These are phyloP conservation scores for Eimeria sp. DNA, from an alignment of 169 alveolate genomes.

Conservation along the genomic window DNA sequence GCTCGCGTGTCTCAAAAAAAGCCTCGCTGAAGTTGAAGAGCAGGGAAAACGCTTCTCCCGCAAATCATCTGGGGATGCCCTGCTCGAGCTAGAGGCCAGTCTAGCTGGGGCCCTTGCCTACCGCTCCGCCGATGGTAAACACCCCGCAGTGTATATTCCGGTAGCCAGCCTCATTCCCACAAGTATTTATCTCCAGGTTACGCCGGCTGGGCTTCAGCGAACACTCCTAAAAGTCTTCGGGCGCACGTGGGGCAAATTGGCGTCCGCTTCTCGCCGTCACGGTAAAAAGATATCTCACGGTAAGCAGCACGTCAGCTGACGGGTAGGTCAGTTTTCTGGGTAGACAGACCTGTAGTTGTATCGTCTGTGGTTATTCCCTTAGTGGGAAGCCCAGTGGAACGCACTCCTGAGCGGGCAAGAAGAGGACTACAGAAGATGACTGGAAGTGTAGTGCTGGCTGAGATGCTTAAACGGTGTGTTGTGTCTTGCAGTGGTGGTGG, in stretches of 20 bases:
- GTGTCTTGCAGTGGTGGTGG: slow-evolving; percentile 43
- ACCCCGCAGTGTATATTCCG: slow-evolving; percentile 64
- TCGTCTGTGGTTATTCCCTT: background rate
- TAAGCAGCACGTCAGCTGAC: background rate
- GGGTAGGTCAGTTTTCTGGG: background rate
- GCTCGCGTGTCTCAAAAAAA: slow-evolving; percentile 36
- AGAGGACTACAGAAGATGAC: background rate
- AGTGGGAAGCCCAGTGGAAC: background rate
- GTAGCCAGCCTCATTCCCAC: slow-evolving; percentile 59
- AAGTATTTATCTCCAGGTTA: slow-evolving; percentile 37
- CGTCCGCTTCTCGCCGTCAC: slow-evolving; percentile 34
- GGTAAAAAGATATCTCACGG: slow-evolving; percentile 52
- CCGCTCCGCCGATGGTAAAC: slow-evolving; percentile 62
- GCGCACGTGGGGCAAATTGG: slow-evolving; percentile 26
- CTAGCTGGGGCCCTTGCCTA: slow-evolving; percentile 60
- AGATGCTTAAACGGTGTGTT: background rate
- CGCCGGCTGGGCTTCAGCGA: slow-evolving; percentile 53
- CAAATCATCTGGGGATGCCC: slow-evolving; percentile 25
- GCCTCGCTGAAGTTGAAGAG: slow-evolving; percentile 36
- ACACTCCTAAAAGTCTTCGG: slow-evolving; percentile 13
- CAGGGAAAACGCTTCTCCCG: slow-evolving; percentile 25
- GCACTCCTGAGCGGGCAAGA: background rate
- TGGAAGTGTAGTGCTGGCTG: background rate
- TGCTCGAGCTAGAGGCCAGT: slow-evolving; percentile 23
- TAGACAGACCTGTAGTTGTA: background rate